Conservation (phyloP, 1,139 yeast genomes). For the Pichia sp. region DNA sequence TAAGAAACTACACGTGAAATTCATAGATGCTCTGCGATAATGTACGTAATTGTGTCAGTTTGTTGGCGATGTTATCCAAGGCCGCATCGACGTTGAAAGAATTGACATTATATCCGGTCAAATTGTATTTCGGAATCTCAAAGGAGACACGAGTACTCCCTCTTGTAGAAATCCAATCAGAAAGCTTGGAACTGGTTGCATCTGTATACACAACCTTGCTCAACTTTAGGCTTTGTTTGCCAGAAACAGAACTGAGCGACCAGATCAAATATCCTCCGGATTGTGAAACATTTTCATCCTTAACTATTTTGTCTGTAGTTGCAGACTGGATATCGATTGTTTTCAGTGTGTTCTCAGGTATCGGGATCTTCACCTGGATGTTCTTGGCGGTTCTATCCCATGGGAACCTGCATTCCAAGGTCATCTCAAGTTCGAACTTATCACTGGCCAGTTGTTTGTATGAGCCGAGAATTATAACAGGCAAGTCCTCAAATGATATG, state of each 20-base stretch:
- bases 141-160: not conserved
- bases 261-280: not conserved
- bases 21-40: not conserved
- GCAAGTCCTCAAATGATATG: conserved; percentile 57
- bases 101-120: not conserved
- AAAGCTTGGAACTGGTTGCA: not conserved
- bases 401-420: not conserved
- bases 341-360: not conserved
- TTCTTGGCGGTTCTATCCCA: not conserved
- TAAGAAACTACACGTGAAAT: not conserved
- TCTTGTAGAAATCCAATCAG: conserved; percentile 4
- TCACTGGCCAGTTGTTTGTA: conserved; percentile 4
- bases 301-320: not conserved
- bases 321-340: not conserved
- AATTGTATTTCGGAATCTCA: conserved; percentile 1
- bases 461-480: conserved; percentile 51
- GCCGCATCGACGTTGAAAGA: not conserved
- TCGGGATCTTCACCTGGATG: conserved; percentile 9
- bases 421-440: conserved; percentile 3
- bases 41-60: not conserved
- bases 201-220: conserved; percentile 1
- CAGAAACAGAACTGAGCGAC: not conserved
- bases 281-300: not conserved
- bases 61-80: not conserved
- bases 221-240: not conserved